Percentiles rank a stretch among this genome's conserved stretches.
phyloP scores from a whole-genome alignment of 257 asterid genomes.

The Craterostigma plantagineum region DNA sequence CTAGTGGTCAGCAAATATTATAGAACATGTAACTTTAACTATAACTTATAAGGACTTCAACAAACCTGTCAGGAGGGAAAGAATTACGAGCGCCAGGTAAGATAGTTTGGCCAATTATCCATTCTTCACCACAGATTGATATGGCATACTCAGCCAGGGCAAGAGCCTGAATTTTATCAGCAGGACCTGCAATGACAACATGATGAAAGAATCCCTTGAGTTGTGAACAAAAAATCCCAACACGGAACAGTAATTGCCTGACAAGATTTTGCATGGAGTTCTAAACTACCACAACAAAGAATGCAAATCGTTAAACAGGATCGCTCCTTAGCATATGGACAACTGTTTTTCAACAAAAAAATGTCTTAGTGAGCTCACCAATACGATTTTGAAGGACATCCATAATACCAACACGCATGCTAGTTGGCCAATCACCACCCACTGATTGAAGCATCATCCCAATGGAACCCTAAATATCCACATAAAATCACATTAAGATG shows the following conservation, averaged over 20 bases:
- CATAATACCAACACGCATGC: constrained; percentile 54
- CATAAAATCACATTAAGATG: neutral
- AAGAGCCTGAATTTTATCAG: constrained; percentile 64
- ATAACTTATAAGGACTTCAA: constrained; percentile 4
- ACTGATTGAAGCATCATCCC: constrained; percentile 27
- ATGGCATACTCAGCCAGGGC: constrained; percentile 47
- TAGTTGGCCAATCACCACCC: constrained; percentile 32
- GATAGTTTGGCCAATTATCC: constrained; percentile 43
- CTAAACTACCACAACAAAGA: constrained; percentile 2
- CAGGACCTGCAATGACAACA: constrained; percentile 42
- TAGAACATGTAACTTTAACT: constrained; percentile 2
- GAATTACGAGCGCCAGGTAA: constrained; percentile 22
- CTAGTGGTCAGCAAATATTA: neutral
- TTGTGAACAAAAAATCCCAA: no score
- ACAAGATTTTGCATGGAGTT: constrained; percentile 1
- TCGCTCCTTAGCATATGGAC: no score
- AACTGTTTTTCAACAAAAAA: no score
- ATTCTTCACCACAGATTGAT: constrained; percentile 61
- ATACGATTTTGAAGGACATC: constrained; percentile 72
- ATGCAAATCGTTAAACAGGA: no score
- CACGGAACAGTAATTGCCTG: neutral
- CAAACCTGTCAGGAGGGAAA: constrained; percentile 54
- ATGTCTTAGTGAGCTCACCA: constrained; percentile 46
- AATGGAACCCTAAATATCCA: constrained; percentile 33
- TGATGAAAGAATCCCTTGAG: neutral